A percentile compares a stretch with the other conserved stretches of the same genome.
These are phyloP conservation scores for Suhomyces guaymorum DNA, from an alignment of 1,139 yeast species.

Conservation along the genomic window DNA sequence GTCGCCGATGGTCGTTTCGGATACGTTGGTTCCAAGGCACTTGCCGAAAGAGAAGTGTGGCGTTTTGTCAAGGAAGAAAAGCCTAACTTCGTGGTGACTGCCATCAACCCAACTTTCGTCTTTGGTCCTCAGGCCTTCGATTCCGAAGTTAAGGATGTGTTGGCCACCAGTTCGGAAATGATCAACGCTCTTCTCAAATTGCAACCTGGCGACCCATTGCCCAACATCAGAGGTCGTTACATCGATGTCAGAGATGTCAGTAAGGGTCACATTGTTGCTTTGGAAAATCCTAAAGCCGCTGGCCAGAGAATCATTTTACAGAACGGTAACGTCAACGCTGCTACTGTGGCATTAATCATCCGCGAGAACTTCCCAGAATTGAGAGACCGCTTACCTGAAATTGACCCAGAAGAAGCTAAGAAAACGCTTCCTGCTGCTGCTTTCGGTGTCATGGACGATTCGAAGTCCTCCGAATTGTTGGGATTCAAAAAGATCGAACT, in stretches of 20 bases:
- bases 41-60: conserved; percentile 50
- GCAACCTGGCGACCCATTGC: conserved; percentile 21
- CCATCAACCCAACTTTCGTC: conserved; percentile 24
- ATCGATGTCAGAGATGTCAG: conserved; percentile 47
- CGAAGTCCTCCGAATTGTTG: not conserved
- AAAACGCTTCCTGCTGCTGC: not conserved
- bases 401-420: not conserved
- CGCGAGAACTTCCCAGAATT: conserved; percentile 12
- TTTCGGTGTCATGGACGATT: not conserved
- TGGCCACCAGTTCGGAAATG: conserved; percentile 22
- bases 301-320: conserved; percentile 29
- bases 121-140: conserved; percentile 34
- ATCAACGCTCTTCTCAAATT: conserved; percentile 23
- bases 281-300: conserved; percentile 27
- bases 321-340: conserved; percentile 18
- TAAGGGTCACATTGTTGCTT: conserved; percentile 34
- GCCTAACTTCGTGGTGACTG: conserved; percentile 18
- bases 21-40: conserved; percentile 35
- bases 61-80: conserved; percentile 30
- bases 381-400: conserved; percentile 7
- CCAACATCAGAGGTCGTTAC: conserved; percentile 29
- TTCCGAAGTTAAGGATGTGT: conserved; percentile 17
- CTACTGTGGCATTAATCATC: not conserved
- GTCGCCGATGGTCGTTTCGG: conserved; percentile 24
- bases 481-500: not conserved